Percentiles rank a stretch among this genome's conserved stretches.
Evolutionary conservation across 2,329 filamentous ascomycete species (phyloP).

Genomic region (Colletotrichum lini): DNA sequence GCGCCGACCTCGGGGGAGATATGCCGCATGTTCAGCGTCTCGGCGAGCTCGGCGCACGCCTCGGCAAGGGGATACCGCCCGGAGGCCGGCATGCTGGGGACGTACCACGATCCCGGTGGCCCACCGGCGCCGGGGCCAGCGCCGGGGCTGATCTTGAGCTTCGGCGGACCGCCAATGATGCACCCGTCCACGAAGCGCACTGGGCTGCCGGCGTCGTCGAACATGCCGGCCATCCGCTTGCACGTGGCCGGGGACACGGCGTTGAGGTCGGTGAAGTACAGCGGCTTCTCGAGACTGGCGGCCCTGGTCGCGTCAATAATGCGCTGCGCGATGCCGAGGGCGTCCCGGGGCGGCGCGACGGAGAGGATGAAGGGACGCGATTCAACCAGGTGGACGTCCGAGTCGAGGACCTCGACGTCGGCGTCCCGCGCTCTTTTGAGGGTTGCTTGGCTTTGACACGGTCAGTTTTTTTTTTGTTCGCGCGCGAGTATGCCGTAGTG

Average conservation of each 20-base stretch:
- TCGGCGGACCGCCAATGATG: conserved; percentile 70
- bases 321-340: conserved; percentile 70
- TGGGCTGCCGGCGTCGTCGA: conserved; percentile 56
- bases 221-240: conserved; percentile 59
- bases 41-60: conserved; percentile 56
- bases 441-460: conserved; percentile 66
- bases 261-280: conserved; percentile 77
- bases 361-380: conserved; percentile 74
- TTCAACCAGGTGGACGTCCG: conserved; percentile 70
- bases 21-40: conserved; percentile 63
- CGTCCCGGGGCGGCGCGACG: conserved; percentile 76
- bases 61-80: conserved; percentile 60
- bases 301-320: conserved; percentile 65
- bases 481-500: too few species aligned
- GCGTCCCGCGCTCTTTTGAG: conserved; percentile 67
- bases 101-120: conserved; percentile 51
- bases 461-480: background rate
- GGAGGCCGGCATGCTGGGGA: conserved; percentile 63
- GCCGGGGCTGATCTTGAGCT: conserved; percentile 46
- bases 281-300: conserved; percentile 51
- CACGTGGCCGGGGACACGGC: conserved; percentile 72
- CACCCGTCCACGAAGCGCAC: conserved; percentile 70
- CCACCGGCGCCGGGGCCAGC: background rate
- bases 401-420: conserved; percentile 66
- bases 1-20: conserved; percentile 66